phyloP scores from a whole-genome alignment of 169 alveolate species.

The Plasmodium vivax region DNA sequence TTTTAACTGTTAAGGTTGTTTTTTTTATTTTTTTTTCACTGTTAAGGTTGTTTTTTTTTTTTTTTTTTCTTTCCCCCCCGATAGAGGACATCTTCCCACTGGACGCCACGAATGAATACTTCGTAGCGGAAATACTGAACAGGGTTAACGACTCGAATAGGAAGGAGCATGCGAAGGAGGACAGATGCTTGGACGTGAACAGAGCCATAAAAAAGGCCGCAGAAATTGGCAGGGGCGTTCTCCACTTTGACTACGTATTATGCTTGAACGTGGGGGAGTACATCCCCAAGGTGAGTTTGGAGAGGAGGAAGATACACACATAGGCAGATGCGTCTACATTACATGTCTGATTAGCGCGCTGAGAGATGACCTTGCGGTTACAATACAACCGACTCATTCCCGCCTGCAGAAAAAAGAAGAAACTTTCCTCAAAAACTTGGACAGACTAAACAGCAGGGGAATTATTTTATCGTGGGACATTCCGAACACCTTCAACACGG shows the following conservation, averaged over 20 bases:
- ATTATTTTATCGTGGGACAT: constrained; percentile 62
- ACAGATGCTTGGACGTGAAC: background rate
- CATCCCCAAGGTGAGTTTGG: constrained; percentile 41
- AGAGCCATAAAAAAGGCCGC: background rate
- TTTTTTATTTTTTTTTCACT: too few relatives aligned
- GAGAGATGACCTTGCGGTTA: background rate
- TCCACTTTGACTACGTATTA: constrained; percentile 44
- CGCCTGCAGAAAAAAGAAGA: constrained; percentile 57
- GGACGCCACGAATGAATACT: constrained; percentile 50
- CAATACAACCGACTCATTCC: background rate
- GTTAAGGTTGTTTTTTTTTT: too few relatives aligned
- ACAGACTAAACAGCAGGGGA: constrained; percentile 32
- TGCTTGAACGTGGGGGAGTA: constrained; percentile 70
- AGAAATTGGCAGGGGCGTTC: background rate
- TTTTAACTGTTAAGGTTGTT: too few relatives aligned
- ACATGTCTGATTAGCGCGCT: background rate
- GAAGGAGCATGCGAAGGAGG: background rate
- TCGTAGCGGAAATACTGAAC: constrained; percentile 9
- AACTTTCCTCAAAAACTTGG: constrained; percentile 33
- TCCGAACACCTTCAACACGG: constrained; percentile 49
- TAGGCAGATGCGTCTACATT: background rate
- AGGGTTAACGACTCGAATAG: constrained; percentile 1
- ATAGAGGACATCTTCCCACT: constrained; percentile 21
- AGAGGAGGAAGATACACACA: background rate
- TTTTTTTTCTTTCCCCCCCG: background rate